Base-by-base conservation (phyloP, 2,329 filamentous ascomycete species). In the Diaporthe nobilis region DNA sequence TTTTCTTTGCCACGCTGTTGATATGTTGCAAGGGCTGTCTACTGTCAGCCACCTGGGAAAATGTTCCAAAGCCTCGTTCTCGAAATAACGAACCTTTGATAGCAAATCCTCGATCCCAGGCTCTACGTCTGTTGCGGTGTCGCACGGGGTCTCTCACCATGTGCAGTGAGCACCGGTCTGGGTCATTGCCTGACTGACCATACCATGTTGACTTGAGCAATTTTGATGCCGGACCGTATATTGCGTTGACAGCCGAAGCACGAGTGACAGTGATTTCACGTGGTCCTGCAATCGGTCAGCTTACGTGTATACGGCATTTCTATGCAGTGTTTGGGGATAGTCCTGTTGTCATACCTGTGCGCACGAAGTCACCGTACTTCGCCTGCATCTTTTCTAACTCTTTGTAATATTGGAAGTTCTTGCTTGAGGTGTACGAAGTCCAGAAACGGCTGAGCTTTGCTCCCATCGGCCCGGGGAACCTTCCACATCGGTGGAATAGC, bases 191-290 rank as follows among this genome's bases (percentile, higher is more conserved):
- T 44, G 49, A 55, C 25, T 73, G 58, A 4, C 34, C 77, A 53
- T 81, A 81, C 25, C 80, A 72, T 0, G 78, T 79, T 53, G 78
- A 72, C 3, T 68, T 70, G 42, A 79, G 80, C 28, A 74, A 63
- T 31, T 75, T 78, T n/a, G 77, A 78, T n/a, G 77, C 61, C 47
- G 79, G 63, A 0, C 78, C 77, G 47, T 82, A 80, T 10, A 82
- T 77, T 20, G 75, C 76, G 13, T 49, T 60, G 31, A 79, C 74
- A 0, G 77, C 80, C 17, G 78, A 78, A 3, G 76, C 22, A 10
- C 49, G 65, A 34, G 71, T 65, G 44, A 75, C 39, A 6, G 73
- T 57, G 13, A 75, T 75, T 42, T 75, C 67, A 9, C 57, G 44
- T 22, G 73, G 73, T 7, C 73, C 58, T 73, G 37, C 25, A 13